Percentiles rank a stretch among this genome's conserved stretches.
phyloP scores from a whole-genome alignment of 75 land plant species.

The Sequoiadendron giganteum region DNA sequence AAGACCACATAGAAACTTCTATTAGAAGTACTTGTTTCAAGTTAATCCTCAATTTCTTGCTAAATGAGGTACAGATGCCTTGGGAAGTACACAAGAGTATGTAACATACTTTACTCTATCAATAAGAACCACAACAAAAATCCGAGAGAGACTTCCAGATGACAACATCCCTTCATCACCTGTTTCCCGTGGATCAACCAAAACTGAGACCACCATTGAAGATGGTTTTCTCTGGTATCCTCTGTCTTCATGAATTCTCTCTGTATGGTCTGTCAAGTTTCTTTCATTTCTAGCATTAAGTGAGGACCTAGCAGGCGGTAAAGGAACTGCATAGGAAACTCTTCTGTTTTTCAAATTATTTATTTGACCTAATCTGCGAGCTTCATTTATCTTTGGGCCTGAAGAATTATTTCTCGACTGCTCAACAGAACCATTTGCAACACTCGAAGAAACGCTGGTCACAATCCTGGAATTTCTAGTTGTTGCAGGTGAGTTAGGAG shows the following conservation, averaged over 20 bases:
- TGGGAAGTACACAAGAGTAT: conserved; percentile 89
- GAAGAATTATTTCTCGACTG: conserved; percentile 7
- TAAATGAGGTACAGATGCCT: conserved; percentile 23
- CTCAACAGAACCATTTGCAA: conserved; percentile 21
- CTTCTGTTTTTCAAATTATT: conserved; percentile 42
- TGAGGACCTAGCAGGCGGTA: conserved; percentile 42
- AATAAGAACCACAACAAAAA: conserved; percentile 88
- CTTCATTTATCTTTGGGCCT: neutral
- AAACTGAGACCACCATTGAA: conserved; percentile 83
- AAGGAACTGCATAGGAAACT: conserved; percentile 40
- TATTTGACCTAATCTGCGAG: neutral
- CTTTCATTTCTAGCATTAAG: conserved; percentile 21
- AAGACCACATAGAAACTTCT: neutral
- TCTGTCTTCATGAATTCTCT: conserved; percentile 31
- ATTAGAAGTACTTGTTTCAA: neutral
- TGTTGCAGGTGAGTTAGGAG: conserved; percentile 38
- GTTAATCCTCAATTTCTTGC: neutral
- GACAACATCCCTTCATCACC: conserved; percentile 49
- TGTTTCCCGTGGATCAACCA: conserved; percentile 75
- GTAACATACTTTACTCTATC: conserved; percentile 97
- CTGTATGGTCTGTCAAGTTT: conserved; percentile 1
- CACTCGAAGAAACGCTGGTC: conserved; percentile 32
- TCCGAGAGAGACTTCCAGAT: conserved; percentile 62
- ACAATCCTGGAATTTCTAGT: conserved; percentile 10
- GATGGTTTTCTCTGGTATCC: conserved; percentile 37